These are phyloP conservation scores for Protea cynaroides DNA, from an alignment of 164 flowering plant genomes.

Conservation along the genomic window DNA sequence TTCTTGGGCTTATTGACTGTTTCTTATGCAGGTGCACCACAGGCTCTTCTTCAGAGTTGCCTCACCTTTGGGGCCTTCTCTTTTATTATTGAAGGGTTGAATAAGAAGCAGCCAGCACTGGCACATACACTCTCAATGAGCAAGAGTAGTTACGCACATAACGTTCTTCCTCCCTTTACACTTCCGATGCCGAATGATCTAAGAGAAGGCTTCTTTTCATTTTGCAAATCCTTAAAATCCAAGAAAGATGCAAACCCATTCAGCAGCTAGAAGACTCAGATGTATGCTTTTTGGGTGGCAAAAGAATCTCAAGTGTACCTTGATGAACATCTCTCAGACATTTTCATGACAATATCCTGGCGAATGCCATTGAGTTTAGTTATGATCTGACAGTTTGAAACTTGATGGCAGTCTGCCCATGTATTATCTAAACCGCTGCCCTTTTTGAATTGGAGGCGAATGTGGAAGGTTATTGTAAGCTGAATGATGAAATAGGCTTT, in stretches of 20 bases:
- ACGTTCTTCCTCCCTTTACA: constrained; percentile 41
- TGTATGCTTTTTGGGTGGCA: neutral
- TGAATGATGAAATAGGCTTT: too few species aligned
- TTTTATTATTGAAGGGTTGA: constrained; percentile 59
- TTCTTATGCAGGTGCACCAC: constrained; percentile 67
- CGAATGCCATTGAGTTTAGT: too few species aligned
- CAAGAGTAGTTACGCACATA: constrained; percentile 1
- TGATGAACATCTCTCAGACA: neutral
- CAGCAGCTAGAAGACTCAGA: constrained; percentile 3
- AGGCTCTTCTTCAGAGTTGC: constrained; percentile 73
- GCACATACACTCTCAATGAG: constrained; percentile 35
- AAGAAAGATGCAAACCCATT: constrained; percentile 16
- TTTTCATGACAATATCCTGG: neutral
- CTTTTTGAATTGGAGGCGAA: too few species aligned
- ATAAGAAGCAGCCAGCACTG: constrained; percentile 73
- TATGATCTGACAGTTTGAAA: too few species aligned
- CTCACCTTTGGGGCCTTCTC: constrained; percentile 87
- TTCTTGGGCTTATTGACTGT: neutral
- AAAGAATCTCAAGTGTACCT: neutral
- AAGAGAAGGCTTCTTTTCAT: constrained; percentile 53
- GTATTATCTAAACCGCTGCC: too few species aligned
- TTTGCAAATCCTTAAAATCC: constrained; percentile 41
- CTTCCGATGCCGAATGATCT: constrained; percentile 66
- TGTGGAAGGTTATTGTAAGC: too few species aligned
- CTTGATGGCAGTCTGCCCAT: too few species aligned